Evolutionary conservation across 305 asterid genomes (phyloP).

Genomic region (Fraxinus velutina): DNA sequence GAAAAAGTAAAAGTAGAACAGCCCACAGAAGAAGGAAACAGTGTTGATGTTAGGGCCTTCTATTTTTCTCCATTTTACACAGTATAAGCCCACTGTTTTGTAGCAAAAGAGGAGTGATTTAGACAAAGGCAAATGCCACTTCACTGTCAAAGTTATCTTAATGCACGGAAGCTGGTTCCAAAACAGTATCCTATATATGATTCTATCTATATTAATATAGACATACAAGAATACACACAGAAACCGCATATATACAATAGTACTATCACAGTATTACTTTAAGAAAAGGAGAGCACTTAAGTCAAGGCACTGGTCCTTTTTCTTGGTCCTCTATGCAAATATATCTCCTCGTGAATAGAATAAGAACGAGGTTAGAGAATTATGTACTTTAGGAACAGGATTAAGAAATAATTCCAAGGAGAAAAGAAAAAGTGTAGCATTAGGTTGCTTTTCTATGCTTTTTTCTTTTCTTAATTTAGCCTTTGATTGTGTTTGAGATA

Average conservation of each 20-base stretch:
- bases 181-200: slow-evolving; percentile 19
- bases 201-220: slow-evolving; percentile 5
- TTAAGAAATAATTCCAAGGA: slow-evolving; percentile 34
- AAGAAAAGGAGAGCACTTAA: slow-evolving; percentile 53
- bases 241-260: slow-evolving; percentile 19
- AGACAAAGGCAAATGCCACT: slow-evolving; percentile 16
- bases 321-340: slow-evolving; percentile 36
- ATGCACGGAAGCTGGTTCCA: background rate
- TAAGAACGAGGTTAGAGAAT: slow-evolving; percentile 29
- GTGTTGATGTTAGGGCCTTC: slow-evolving; percentile 18
- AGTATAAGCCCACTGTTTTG: background rate
- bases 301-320: slow-evolving; percentile 56
- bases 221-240: slow-evolving; percentile 18
- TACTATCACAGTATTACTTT: slow-evolving; percentile 12
- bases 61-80: slow-evolving; percentile 20
- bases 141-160: background rate
- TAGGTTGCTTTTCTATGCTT: slow-evolving; percentile 27
- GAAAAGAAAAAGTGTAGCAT: slow-evolving; percentile 31
- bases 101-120: slow-evolving; percentile 10
- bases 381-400: slow-evolving; percentile 27
- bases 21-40: background rate
- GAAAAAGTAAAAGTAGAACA: slow-evolving; percentile 11
- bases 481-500: slow-evolving; percentile 23
- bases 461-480: slow-evolving; percentile 23
- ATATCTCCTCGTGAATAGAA: slow-evolving; percentile 54